A percentile compares a stretch with the other conserved stretches of the same genome.
phyloP scores from a whole-genome alignment of 208 protist species.

The Trypanosoma rangeli region DNA sequence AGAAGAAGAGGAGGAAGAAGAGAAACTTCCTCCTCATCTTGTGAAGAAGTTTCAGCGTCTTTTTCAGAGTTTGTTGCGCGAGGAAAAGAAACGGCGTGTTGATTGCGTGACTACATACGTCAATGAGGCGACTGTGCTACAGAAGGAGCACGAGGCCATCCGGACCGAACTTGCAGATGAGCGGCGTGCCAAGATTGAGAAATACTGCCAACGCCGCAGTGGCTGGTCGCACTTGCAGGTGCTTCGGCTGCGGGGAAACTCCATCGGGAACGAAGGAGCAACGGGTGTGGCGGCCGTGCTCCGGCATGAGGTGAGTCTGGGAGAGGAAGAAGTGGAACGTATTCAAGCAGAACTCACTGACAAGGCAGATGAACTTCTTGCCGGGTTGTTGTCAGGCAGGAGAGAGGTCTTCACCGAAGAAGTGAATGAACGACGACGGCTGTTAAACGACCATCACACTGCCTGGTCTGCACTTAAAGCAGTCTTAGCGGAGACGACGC shows the following conservation, averaged over 20 bases:
- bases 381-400: constrained; percentile 26
- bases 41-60: constrained; percentile 24
- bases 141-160: constrained; percentile 30
- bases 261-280: constrained; percentile 58
- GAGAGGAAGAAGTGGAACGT: constrained; percentile 60
- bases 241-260: constrained; percentile 69
- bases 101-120: constrained; percentile 24
- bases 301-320: constrained; percentile 54
- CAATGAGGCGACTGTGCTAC: constrained; percentile 12
- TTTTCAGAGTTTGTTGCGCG: constrained; percentile 22
- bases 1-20: constrained; percentile 30
- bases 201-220: constrained; percentile 62
- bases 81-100: constrained; percentile 31
- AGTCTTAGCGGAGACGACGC: not conserved
- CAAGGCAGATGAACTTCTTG: constrained; percentile 30
- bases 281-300: constrained; percentile 42
- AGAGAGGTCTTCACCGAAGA: constrained; percentile 29
- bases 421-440: constrained; percentile 22
- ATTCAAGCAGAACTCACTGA: constrained; percentile 37
- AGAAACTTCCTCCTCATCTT: constrained; percentile 20
- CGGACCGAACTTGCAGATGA: constrained; percentile 37
- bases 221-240: constrained; percentile 78
- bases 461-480: not conserved
- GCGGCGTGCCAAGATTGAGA: constrained; percentile 43
- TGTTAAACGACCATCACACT: constrained; percentile 19